Evolutionary conservation across 148 eudicot genomes (phyloP).

Genomic region (Silene latifolia): DNA sequence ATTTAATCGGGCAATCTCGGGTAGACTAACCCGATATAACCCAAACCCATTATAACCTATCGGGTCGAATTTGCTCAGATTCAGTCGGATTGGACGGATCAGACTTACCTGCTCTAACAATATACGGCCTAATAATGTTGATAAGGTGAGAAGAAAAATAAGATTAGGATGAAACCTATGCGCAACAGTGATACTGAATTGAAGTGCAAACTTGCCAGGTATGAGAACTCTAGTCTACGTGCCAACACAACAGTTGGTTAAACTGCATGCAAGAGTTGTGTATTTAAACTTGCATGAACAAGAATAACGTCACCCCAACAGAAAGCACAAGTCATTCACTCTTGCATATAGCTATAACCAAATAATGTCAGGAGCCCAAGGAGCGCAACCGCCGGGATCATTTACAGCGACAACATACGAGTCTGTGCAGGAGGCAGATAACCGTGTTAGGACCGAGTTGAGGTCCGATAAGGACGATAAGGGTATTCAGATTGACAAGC

Average conservation of each 20-base stretch:
- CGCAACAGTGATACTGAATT: background rate
- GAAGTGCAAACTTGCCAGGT: background rate
- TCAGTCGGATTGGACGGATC: no score
- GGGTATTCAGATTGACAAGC: constrained; percentile 58
- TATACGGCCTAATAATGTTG: no score
- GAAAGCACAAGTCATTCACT: no score
- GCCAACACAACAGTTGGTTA: background rate
- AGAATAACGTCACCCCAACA: no score
- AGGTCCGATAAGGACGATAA: constrained; percentile 45
- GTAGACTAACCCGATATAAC: no score
- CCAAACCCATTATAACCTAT: no score
- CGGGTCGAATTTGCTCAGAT: no score
- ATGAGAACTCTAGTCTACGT: background rate
- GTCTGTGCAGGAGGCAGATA: constrained; percentile 24
- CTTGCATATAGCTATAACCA: background rate
- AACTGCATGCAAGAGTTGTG: background rate
- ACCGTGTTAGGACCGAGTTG: constrained; percentile 23
- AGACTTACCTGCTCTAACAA: no score
- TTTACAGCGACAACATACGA: constrained; percentile 39
- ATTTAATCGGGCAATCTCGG: no score
- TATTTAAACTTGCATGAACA: no score
- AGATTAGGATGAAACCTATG: no score
- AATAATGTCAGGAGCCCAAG: constrained; percentile 42
- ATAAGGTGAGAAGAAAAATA: no score
- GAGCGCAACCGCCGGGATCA: constrained; percentile 41